phyloP scores from a whole-genome alignment of 352 stramenopile species.

The Phytophthora melonis region DNA sequence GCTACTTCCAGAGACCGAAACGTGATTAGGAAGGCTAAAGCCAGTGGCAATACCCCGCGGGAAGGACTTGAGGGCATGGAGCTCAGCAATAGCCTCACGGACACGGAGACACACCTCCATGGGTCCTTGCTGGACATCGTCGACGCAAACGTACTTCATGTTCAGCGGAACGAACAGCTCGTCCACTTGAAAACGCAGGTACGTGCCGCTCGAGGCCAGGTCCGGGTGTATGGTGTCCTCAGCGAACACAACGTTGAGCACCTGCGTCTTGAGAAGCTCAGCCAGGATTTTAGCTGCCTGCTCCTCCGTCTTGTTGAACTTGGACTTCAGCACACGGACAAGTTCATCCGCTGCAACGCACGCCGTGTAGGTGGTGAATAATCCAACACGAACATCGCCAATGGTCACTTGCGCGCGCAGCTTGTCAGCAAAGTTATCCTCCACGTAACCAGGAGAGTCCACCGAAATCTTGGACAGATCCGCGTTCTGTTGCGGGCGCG shows the following conservation, averaged over 20 bases:
- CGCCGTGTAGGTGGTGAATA: conserved; percentile 79
- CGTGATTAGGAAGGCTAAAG: conserved; percentile 56
- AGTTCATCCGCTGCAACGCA: conserved; percentile 67
- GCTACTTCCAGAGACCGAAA: conserved; percentile 20
- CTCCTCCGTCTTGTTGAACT: conserved; percentile 64
- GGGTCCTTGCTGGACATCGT: conserved; percentile 50
- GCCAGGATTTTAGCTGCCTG: conserved; percentile 55
- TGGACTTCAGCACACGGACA: conserved; percentile 57
- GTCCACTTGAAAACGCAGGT: conserved; percentile 87
- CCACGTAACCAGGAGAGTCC: conserved; percentile 49
- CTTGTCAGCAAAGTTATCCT: conserved; percentile 74
- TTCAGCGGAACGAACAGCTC: conserved; percentile 85
- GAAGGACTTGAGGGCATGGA: conserved; percentile 75
- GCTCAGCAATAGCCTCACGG: conserved; percentile 69
- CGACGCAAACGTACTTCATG: conserved; percentile 76
- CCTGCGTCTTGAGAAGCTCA: conserved; percentile 50
- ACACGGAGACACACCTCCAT: conserved; percentile 82
- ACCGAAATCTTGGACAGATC: conserved; percentile 53
- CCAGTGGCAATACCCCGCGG: conserved; percentile 76
- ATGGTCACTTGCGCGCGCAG: conserved; percentile 66
- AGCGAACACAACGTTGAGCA: conserved; percentile 67
- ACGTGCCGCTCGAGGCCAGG: conserved; percentile 59
- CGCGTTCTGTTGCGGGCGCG: conserved; percentile 44
- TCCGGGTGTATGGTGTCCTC: conserved; percentile 61
- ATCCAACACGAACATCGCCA: conserved; percentile 65